phyloP scores from a whole-genome alignment of 2,329 filamentous ascomycete genomes.

The Biscogniauxia sp. region DNA sequence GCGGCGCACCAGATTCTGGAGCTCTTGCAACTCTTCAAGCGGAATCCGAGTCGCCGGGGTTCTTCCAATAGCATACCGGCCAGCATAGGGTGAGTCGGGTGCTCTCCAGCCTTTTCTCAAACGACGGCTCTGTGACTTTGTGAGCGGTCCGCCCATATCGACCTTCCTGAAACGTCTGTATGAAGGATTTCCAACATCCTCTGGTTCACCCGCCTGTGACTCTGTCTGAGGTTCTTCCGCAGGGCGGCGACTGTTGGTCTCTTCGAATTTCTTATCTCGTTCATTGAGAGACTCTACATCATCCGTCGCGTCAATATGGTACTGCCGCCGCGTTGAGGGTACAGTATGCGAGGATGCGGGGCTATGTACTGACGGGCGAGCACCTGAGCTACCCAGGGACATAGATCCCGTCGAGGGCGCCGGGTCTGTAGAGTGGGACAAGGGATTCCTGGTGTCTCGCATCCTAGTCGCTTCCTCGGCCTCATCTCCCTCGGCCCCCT shows the following conservation, averaged over 20 bases:
- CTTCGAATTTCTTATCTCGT: too few relatives aligned
- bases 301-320: not conserved
- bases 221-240: too few relatives aligned
- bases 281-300: not conserved
- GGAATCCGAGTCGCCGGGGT: not conserved
- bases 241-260: too few relatives aligned
- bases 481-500: not conserved
- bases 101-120: not conserved
- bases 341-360: constrained; percentile 8
- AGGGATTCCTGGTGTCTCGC: constrained; percentile 14
- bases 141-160: not conserved
- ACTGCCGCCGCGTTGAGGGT: constrained; percentile 28
- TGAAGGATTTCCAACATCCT: too few relatives aligned
- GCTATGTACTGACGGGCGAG: constrained; percentile 17
- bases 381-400: constrained; percentile 8
- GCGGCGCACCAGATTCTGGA: not conserved
- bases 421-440: constrained; percentile 15
- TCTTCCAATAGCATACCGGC: not conserved
- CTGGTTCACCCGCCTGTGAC: too few relatives aligned
- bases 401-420: constrained; percentile 6
- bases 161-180: not conserved
- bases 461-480: constrained; percentile 6
- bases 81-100: too few relatives aligned
- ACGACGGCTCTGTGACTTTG: not conserved
- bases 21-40: not conserved